These are phyloP conservation scores for Parietaria judaica DNA, from an alignment of 306 rosid species.

Conservation along the genomic window DNA sequence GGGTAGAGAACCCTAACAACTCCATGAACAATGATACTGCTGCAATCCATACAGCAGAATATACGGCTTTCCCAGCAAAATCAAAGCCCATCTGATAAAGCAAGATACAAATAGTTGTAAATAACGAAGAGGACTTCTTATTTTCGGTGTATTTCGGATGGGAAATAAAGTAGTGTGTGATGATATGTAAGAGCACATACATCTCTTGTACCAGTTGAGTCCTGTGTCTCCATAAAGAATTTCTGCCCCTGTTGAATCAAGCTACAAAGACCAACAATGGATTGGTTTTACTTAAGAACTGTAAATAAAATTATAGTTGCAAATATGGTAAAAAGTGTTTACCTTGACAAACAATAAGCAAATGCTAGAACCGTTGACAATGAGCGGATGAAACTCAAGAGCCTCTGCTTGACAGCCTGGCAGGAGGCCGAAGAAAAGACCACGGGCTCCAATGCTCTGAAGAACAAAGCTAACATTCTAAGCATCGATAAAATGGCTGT, in stretches of 20 bases:
- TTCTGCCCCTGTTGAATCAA: conserved; percentile 86
- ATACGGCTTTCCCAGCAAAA: conserved; percentile 92
- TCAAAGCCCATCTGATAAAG: conserved; percentile 72
- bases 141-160: neutral
- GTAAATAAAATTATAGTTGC: no score
- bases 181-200: conserved; percentile 49
- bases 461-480: conserved; percentile 21
- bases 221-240: conserved; percentile 60
- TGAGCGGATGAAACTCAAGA: conserved; percentile 65
- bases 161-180: neutral
- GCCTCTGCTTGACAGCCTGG: conserved; percentile 82
- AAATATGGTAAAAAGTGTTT: conserved; percentile 1
- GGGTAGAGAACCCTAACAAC: conserved; percentile 94
- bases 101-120: conserved; percentile 15
- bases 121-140: conserved; percentile 5
- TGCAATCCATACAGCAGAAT: conserved; percentile 95
- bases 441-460: conserved; percentile 85
- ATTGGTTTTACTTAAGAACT: neutral
- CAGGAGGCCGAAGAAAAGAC: conserved; percentile 67
- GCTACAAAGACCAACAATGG: conserved; percentile 45
- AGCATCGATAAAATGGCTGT: conserved; percentile 17
- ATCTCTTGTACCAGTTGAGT: conserved; percentile 70
- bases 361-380: conserved; percentile 86
- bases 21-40: conserved; percentile 95
- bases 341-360: conserved; percentile 87